Conservation (phyloP, 208 protist species). For the Trypanosoma caninum region DNA sequence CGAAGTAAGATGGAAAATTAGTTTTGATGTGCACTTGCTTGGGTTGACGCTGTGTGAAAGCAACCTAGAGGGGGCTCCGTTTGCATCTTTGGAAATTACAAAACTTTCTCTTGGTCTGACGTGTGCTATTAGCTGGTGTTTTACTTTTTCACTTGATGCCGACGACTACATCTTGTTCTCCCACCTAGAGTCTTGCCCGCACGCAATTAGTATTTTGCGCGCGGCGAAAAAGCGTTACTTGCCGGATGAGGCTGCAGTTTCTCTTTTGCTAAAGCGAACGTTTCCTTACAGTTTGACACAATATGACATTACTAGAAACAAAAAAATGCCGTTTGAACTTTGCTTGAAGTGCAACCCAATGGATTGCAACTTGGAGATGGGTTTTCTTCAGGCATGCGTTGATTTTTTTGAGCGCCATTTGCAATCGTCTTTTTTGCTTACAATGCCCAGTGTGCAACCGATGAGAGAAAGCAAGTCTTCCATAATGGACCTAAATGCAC, state of each 20-base stretch:
- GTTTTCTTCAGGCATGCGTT: slow-evolving; percentile 21
- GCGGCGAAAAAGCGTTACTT: neutral
- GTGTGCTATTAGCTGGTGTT: slow-evolving; percentile 3
- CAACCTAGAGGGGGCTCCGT: neutral
- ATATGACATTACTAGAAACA: neutral
- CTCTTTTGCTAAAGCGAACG: neutral
- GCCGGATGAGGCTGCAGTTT: neutral
- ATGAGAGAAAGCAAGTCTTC: neutral
- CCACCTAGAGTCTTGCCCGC: neutral
- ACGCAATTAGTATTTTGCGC: slow-evolving; percentile 4
- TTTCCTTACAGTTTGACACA: slow-evolving; percentile 1
- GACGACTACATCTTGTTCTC: slow-evolving; percentile 1
- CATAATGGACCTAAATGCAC: neutral
- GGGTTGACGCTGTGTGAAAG: slow-evolving; percentile 3
- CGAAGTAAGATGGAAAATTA: neutral
- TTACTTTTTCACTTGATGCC: slow-evolving; percentile 1
- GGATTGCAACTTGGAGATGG: slow-evolving; percentile 23
- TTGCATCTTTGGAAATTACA: slow-evolving; percentile 2
- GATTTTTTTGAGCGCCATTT: slow-evolving; percentile 15
- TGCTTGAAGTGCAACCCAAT: slow-evolving; percentile 19
- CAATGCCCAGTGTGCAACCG: too few species aligned
- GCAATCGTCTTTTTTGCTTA: neutral
- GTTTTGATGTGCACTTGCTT: neutral
- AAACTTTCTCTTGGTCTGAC: neutral
- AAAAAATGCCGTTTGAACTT: slow-evolving; percentile 11